Evolutionary conservation across 2,329 filamentous ascomycete genomes (phyloP).

Genomic region (Microdochium bolleyi): DNA sequence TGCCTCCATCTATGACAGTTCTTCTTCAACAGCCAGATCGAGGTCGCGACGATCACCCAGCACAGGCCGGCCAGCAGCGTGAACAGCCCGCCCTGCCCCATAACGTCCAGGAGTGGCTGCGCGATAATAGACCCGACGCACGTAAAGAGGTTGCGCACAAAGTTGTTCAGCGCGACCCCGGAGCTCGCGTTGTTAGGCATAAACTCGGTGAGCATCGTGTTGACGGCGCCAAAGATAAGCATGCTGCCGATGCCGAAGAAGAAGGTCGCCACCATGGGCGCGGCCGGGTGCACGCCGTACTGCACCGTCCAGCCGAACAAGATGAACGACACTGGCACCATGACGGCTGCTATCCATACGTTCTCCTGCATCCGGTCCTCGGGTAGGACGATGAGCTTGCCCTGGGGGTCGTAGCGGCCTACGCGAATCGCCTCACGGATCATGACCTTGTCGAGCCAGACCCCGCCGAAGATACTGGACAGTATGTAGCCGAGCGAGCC

Average conservation of each 20-base stretch:
- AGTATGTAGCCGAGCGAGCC: constrained; percentile 65
- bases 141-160: constrained; percentile 69
- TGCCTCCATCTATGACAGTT: constrained; percentile 57
- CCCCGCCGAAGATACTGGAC: constrained; percentile 61
- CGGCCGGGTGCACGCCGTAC: constrained; percentile 57
- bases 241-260: constrained; percentile 72
- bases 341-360: constrained; percentile 62
- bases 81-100: constrained; percentile 72
- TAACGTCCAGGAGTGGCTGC: constrained; percentile 60
- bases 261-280: constrained; percentile 57
- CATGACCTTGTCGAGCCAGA: constrained; percentile 80
- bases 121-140: constrained; percentile 49
- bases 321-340: constrained; percentile 64
- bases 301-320: constrained; percentile 71
- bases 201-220: constrained; percentile 82
- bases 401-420: constrained; percentile 58
- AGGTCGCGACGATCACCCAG: constrained; percentile 45
- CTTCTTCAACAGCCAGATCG: constrained; percentile 53
- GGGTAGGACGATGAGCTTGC: constrained; percentile 59
- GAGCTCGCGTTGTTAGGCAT: constrained; percentile 63
- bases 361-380: constrained; percentile 82
- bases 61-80: constrained; percentile 48
- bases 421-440: constrained; percentile 63
- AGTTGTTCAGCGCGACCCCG: constrained; percentile 76
- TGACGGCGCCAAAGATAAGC: constrained; percentile 67